phyloP scores from a whole-genome alignment of 768 basidiomycete genomes.

The Multifurca ochricompacta region DNA sequence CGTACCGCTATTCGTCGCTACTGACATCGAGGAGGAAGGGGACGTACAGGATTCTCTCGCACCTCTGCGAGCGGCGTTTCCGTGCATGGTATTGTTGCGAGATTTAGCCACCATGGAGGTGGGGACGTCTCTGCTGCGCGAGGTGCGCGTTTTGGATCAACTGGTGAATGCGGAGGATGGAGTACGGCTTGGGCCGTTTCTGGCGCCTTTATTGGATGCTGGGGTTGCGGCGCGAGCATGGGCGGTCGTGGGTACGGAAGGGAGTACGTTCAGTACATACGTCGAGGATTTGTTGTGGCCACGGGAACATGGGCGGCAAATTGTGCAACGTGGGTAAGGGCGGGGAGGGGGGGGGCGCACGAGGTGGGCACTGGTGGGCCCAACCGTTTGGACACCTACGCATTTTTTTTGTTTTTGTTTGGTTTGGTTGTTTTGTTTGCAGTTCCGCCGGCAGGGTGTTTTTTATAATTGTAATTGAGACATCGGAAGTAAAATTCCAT shows the following conservation, averaged over 20 bases:
- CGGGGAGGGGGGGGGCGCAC: too few species aligned
- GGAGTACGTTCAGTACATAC: conserved; percentile 70
- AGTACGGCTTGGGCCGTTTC: conserved; percentile 36
- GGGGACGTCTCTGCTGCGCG: conserved; percentile 44
- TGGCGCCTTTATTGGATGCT: conserved; percentile 63
- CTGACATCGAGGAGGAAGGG: conserved; percentile 46
- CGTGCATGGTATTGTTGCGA: conserved; percentile 62
- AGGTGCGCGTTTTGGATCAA: conserved; percentile 17
- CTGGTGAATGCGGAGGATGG: conserved; percentile 39
- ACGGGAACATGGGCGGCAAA: conserved; percentile 43
- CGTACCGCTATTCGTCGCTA: conserved; percentile 57
- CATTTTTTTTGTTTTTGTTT: too few species aligned
- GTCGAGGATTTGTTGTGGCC: conserved; percentile 63
- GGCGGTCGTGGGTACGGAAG: conserved; percentile 57
- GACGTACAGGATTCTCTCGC: conserved; percentile 36
- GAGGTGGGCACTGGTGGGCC: too few species aligned
- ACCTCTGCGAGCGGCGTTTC: conserved; percentile 46
- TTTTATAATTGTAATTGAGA: too few species aligned
- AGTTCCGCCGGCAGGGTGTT: too few species aligned
- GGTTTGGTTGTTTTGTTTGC: too few species aligned
- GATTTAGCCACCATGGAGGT: too few species aligned
- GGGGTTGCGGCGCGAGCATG: conserved; percentile 55
- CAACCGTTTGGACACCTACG: too few species aligned
- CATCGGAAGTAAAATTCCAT: too few species aligned
- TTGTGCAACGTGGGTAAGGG: conserved; percentile 38